Percentiles rank a stretch among this genome's conserved stretches.
These are phyloP conservation scores for Echites panduratus DNA, from an alignment of 257 asterid genomes.

Conservation along the genomic window DNA sequence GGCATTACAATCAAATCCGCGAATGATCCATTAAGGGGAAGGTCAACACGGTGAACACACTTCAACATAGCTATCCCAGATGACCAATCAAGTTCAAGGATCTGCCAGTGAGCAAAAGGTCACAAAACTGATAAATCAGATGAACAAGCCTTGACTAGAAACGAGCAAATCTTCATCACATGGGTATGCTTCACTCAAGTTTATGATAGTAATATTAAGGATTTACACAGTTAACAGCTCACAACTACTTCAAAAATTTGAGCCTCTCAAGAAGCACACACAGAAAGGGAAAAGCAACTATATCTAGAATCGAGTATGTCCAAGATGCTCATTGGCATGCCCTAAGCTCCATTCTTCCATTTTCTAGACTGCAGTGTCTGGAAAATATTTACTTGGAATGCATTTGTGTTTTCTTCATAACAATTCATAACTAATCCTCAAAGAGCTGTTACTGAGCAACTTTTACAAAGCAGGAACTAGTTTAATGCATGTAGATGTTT, in stretches of 20 bases:
- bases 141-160: neutral
- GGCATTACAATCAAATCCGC: slow-evolving; percentile 60
- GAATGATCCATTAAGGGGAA: slow-evolving; percentile 79
- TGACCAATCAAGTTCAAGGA: slow-evolving; percentile 95
- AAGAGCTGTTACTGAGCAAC: neutral
- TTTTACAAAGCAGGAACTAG: neutral
- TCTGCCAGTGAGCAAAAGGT: slow-evolving; percentile 37
- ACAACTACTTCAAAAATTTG: neutral
- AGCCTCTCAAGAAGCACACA: neutral
- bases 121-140: neutral
- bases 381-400: neutral
- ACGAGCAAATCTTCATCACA: neutral
- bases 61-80: slow-evolving; percentile 71
- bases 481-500: neutral
- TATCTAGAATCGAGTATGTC: neutral
- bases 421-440: neutral
- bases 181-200: neutral
- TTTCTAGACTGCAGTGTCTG: neutral
- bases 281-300: neutral
- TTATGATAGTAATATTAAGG: neutral
- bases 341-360: neutral
- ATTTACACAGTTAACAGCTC: neutral
- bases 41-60: slow-evolving; percentile 79
- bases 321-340: neutral
- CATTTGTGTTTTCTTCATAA: neutral